These are phyloP conservation scores for Camellia oleifera DNA, from an alignment of 179 eudicot species.

Conservation along the genomic window DNA sequence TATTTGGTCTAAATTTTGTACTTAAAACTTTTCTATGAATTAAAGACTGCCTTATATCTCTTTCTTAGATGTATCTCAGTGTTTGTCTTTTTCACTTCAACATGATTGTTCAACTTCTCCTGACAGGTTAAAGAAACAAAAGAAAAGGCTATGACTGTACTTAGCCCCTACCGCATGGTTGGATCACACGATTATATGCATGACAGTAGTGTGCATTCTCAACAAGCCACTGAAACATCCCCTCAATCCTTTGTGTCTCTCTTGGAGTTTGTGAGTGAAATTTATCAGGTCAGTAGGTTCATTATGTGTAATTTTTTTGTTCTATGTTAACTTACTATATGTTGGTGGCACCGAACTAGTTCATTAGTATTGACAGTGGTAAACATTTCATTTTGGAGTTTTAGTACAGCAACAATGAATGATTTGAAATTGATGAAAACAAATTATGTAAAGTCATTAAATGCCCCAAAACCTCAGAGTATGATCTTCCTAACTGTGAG, in stretches of 20 bases:
- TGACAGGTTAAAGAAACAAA: conserved; percentile 86
- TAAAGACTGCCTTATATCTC: background rate
- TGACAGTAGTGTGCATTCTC: conserved; percentile 44
- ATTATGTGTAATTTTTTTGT: background rate
- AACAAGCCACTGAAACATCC: conserved; percentile 42
- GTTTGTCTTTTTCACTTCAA: background rate
- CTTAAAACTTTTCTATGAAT: background rate
- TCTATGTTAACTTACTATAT: background rate
- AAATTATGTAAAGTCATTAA: background rate
- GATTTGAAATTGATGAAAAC: background rate
- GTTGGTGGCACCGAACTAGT: background rate
- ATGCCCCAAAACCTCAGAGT: background rate
- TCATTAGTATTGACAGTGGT: background rate
- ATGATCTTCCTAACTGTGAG: background rate
- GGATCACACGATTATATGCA: conserved; percentile 58
- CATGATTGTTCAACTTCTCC: conserved; percentile 5
- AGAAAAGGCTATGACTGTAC: conserved; percentile 82
- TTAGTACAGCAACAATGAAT: background rate
- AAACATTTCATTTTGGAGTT: background rate
- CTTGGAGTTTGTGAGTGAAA: conserved; percentile 90
- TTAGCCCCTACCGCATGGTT: conserved; percentile 70
- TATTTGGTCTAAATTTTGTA: background rate
- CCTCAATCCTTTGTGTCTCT: conserved; percentile 80
- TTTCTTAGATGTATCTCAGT: background rate
- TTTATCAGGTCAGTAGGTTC: conserved; percentile 72